Evolutionary conservation across 169 alveolate species (phyloP), one percentile per base, ranked within the genome.

Genomic region (Eimeria acervulina): DNA sequence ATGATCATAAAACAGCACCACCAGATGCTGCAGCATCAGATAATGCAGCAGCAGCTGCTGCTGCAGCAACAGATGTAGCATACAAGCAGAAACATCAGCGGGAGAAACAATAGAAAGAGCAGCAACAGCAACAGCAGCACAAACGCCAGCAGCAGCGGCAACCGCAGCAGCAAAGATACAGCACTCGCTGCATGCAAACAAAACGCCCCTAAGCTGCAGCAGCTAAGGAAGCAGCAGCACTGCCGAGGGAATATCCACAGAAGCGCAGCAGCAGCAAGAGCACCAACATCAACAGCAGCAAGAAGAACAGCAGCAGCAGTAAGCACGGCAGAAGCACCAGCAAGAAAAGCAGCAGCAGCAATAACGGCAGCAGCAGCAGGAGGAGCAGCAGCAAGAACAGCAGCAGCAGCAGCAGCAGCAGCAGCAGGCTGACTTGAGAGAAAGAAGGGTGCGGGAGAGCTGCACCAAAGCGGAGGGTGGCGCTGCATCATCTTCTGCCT

Each of bases 371-470:
- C 21, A 51, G 0, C 15, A 51, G 59, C 21, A 51, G 59, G 55
- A 31, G 47, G 36, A 31, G 83, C 47, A 72, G 83, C 28, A 23
- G 42, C 63, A 78, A 21, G 10, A 42, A 55, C 88, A 42, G 55
- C 21, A 78, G 10, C 31, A 42, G 42, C 63, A 78, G 21, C 42
- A 40, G 66, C 66, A 21, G 13, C 38, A 21, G 55, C 66, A 21
- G 88, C 42, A 21, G 55, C 74, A 78, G 33, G 63, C 55, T n/a
- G 6, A 78, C 88, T 42, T 78, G 7, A 78, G 88, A 36, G 88
- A 78, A 10, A 78, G 88, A 78, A 78, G 4, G 33, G 55, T 78
- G 63, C 88, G 88, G 23, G 88, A 78, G 23, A 78, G 88, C 3
- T 42, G 88, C 10, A 78, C 88, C 23, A 78, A n/a, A 6, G 63